phyloP scores from a whole-genome alignment of 352 stramenopile species.

The Pythium grandisporangium region DNA sequence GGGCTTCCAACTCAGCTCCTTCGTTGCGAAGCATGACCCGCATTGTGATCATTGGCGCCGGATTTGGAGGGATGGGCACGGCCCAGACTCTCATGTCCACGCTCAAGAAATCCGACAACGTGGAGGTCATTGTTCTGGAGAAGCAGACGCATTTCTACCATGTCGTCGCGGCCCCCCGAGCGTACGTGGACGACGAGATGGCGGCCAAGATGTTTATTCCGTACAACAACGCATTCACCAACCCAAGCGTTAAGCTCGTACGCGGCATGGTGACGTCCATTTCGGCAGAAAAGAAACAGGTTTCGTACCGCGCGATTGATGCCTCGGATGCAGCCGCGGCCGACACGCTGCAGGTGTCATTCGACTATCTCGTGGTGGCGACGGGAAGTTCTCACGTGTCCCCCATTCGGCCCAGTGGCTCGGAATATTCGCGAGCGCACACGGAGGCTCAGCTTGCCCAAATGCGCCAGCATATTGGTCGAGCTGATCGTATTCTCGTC shows the following conservation, averaged over 20 bases:
- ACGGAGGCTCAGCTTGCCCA: constrained; percentile 19
- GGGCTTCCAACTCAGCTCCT: too few species aligned
- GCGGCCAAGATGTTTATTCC: constrained; percentile 26
- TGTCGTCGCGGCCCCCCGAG: constrained; percentile 20
- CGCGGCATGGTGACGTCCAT: constrained; percentile 17
- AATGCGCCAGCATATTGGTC: constrained; percentile 17
- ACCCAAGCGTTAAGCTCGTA: constrained; percentile 13
- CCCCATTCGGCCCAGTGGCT: constrained; percentile 4
- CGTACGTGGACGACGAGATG: constrained; percentile 22
- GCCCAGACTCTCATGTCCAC: constrained; percentile 19
- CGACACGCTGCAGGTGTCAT: constrained; percentile 6
- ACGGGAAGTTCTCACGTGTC: constrained; percentile 9
- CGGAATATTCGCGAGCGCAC: neutral
- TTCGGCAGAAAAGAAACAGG: constrained; percentile 10
- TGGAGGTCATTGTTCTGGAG: constrained; percentile 25
- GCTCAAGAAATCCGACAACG: constrained; percentile 13
- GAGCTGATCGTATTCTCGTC: constrained; percentile 26
- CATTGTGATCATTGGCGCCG: constrained; percentile 24
- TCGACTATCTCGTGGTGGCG: constrained; percentile 12
- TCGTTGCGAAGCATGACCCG: too few species aligned
- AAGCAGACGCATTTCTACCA: constrained; percentile 31
- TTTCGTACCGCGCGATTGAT: constrained; percentile 13
- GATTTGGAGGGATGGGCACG: constrained; percentile 18
- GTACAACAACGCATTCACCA: constrained; percentile 19
- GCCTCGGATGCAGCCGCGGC: constrained; percentile 8